Evolutionary conservation across 2,329 filamentous ascomycete genomes (phyloP).

Genomic region (Penicillium frequentans): DNA sequence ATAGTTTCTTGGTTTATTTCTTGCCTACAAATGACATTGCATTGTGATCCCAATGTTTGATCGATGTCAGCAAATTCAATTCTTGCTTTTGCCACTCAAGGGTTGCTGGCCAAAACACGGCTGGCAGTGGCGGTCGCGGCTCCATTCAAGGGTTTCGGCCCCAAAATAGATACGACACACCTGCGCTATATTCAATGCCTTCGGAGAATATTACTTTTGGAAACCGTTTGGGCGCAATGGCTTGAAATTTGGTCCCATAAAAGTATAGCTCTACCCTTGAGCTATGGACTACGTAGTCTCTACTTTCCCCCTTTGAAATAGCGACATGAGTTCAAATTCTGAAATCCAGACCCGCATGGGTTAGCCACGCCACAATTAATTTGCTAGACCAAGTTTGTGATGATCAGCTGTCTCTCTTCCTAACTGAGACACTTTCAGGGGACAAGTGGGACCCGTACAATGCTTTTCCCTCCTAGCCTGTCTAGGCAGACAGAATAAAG

Average conservation of each 20-base stretch:
- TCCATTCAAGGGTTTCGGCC: background rate
- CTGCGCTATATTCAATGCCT: background rate
- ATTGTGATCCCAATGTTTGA: background rate
- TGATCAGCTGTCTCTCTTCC: background rate
- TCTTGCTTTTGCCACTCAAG: background rate
- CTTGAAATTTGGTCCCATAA: background rate
- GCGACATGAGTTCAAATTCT: background rate
- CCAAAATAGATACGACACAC: background rate
- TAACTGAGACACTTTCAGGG: background rate
- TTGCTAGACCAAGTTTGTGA: background rate
- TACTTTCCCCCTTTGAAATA: background rate
- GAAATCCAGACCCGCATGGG: background rate
- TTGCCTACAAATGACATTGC: background rate
- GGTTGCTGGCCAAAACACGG: background rate
- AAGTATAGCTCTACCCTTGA: background rate
- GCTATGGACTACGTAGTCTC: background rate
- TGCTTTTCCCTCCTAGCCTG: background rate
- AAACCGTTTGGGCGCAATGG: background rate
- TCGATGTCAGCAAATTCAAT: background rate
- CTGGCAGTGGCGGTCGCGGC: background rate
- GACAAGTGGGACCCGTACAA: background rate
- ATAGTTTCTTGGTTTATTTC: background rate
- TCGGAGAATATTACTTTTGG: background rate
- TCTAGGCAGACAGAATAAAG: background rate
- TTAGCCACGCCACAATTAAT: conserved; percentile 1